Conservation (phyloP, 306 rosid species). For the Arachis stenosperma region DNA sequence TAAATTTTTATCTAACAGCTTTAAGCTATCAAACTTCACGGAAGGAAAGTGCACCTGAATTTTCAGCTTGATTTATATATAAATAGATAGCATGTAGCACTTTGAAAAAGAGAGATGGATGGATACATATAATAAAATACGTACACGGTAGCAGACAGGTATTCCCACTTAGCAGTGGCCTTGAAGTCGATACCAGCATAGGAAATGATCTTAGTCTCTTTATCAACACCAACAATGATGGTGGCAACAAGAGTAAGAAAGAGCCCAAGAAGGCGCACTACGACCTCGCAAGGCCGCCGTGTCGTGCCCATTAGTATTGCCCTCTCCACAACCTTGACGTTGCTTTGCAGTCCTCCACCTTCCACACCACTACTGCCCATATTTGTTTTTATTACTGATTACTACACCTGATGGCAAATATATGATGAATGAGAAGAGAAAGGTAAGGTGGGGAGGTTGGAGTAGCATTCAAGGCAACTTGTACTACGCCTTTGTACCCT, state of each 20-base stretch:
- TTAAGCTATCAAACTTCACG: too few species aligned
- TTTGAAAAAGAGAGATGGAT: neutral
- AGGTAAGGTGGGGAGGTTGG: constrained; percentile 52
- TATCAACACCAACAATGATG: constrained; percentile 50
- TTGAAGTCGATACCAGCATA: constrained; percentile 50
- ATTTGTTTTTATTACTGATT: neutral
- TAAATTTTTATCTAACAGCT: too few species aligned
- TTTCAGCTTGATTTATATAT: too few species aligned
- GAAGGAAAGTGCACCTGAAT: too few species aligned
- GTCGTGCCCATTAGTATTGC: neutral
- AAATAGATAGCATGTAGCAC: too few species aligned
- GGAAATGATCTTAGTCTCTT: constrained; percentile 50
- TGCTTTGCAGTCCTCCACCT: constrained; percentile 39
- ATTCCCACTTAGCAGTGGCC: constrained; percentile 71
- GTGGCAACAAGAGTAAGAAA: constrained; percentile 53
- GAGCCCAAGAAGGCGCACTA: constrained; percentile 45
- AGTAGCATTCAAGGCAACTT: constrained; percentile 45
- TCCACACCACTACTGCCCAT: constrained; percentile 14
- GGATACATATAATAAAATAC: neutral
- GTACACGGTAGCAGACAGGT: constrained; percentile 69
- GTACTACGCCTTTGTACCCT: constrained; percentile 28
- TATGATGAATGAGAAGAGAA: constrained; percentile 45
- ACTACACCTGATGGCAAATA: too few species aligned
- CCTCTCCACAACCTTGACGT: constrained; percentile 47
- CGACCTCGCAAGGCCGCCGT: constrained; percentile 33